Percentiles rank a stretch among this genome's conserved stretches.
These are phyloP conservation scores for Arthroderma uncinatum DNA, from an alignment of 2,329 filamentous ascomycete species.

Conservation along the genomic window DNA sequence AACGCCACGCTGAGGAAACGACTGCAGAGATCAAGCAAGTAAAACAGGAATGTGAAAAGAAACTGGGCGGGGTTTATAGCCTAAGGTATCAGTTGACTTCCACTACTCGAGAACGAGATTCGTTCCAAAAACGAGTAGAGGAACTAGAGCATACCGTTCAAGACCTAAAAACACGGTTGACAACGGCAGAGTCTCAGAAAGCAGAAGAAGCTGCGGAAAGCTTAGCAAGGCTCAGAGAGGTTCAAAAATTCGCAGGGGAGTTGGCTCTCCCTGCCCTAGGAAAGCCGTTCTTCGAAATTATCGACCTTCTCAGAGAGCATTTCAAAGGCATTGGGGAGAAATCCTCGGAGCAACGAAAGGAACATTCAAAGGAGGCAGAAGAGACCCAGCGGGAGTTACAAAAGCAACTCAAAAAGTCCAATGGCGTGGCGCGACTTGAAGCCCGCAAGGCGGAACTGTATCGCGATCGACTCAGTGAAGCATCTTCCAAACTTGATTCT, in stretches of 20 bases:
- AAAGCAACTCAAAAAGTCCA: conserved; percentile 23
- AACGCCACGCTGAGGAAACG: conserved; percentile 27
- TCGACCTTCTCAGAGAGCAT: not conserved
- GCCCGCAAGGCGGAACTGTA: conserved; percentile 28
- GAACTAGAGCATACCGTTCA: conserved; percentile 26
- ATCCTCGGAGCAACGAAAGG: conserved; percentile 19
- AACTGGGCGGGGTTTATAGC: conserved; percentile 26
- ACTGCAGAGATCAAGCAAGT: conserved; percentile 29
- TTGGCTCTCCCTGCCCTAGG: conserved; percentile 24
- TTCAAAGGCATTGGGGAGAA: not conserved
- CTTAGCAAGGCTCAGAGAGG: conserved; percentile 27
- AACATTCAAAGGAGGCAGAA: conserved; percentile 2
- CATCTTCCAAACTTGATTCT: conserved; percentile 27
- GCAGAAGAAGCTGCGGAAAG: conserved; percentile 27
- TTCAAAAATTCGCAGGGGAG: conserved; percentile 29
- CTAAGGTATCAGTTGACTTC: conserved; percentile 27
- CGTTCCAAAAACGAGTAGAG: conserved; percentile 26
- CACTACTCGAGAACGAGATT: conserved; percentile 24
- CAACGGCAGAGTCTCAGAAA: conserved; percentile 27
- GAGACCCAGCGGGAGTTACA: conserved; percentile 17
- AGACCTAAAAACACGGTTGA: conserved; percentile 30
- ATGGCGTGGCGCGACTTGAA: conserved; percentile 21
- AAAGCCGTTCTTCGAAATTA: conserved; percentile 31
- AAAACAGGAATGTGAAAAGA: conserved; percentile 26
- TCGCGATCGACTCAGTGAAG: conserved; percentile 28